Percentiles rank a stretch among this genome's conserved stretches.
phyloP scores from a whole-genome alignment of 352 stramenopile species.

The Phytophthora hybrid region DNA sequence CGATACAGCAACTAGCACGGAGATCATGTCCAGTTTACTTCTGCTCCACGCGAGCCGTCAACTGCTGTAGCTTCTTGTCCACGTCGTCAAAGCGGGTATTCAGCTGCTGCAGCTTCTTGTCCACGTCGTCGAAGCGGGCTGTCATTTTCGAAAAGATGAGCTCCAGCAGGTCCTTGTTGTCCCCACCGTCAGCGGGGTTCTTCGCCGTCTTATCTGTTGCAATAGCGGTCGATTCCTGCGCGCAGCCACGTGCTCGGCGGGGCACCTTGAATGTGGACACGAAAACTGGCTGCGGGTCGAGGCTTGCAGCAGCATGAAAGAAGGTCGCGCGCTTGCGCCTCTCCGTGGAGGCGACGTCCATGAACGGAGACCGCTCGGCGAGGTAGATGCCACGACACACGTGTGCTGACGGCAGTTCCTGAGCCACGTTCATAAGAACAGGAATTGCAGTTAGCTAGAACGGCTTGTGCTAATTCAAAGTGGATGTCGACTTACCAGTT shows the following conservation, averaged over 20 bases:
- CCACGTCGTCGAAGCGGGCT: constrained; percentile 60
- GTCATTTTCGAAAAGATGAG: constrained; percentile 44
- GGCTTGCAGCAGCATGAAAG: constrained; percentile 44
- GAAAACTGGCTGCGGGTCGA: constrained; percentile 46
- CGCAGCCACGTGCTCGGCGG: constrained; percentile 20
- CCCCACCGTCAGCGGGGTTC: constrained; percentile 8
- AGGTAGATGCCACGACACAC: constrained; percentile 60
- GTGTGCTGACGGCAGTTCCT: constrained; percentile 57
- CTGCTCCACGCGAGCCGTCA: constrained; percentile 45
- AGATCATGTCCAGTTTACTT: constrained; percentile 17
- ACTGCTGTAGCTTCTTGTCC: constrained; percentile 42
- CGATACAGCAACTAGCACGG: too few species aligned
- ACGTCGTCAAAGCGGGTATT: constrained; percentile 57
- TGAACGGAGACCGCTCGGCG: constrained; percentile 49
- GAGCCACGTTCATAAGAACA: neutral
- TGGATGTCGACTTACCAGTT: constrained; percentile 45
- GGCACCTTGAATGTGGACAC: constrained; percentile 66
- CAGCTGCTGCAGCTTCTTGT: constrained; percentile 48
- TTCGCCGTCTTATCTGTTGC: constrained; percentile 23
- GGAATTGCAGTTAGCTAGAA: neutral
- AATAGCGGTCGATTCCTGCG: constrained; percentile 8
- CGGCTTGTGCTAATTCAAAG: neutral
- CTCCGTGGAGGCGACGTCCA: constrained; percentile 61
- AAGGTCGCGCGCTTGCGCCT: constrained; percentile 58
- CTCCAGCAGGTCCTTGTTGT: constrained; percentile 23